Evolutionary conservation across 306 rosid species (phyloP).

Genomic region (Sophora flavescens): DNA sequence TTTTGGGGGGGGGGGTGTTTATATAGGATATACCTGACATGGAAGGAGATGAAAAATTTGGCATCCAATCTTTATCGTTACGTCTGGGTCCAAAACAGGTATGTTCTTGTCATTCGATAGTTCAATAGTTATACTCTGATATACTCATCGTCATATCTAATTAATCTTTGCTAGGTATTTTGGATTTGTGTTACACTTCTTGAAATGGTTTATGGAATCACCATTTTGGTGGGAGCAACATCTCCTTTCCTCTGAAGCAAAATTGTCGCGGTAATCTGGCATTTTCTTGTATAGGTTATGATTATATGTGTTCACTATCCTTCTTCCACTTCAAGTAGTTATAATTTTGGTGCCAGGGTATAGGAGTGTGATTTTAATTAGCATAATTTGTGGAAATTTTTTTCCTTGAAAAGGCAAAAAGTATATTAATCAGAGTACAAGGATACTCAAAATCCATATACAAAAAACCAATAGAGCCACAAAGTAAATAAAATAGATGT

Average conservation of each 20-base stretch:
- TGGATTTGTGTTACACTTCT: conserved; percentile 76
- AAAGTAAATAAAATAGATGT: too few species aligned
- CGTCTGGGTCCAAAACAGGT: conserved; percentile 72
- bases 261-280: conserved; percentile 62
- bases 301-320: too few species aligned
- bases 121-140: neutral
- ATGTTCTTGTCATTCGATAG: conserved; percentile 9
- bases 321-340: too few species aligned
- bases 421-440: too few species aligned
- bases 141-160: neutral
- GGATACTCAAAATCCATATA: too few species aligned
- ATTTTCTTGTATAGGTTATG: too few species aligned
- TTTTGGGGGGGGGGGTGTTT: too few species aligned
- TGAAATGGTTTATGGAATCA: conserved; percentile 66
- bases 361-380: too few species aligned
- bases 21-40: conserved; percentile 77
- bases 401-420: too few species aligned
- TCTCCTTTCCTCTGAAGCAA: conserved; percentile 67
- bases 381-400: too few species aligned
- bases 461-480: too few species aligned
- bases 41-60: conserved; percentile 72
- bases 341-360: too few species aligned
- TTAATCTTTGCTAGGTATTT: conserved; percentile 61
- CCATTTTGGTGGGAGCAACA: conserved; percentile 66
- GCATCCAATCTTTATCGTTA: conserved; percentile 68